Percentiles rank a stretch among this genome's conserved stretches.
phyloP scores from a whole-genome alignment of 2,329 filamentous ascomycete species.

The Septoria linicola region DNA sequence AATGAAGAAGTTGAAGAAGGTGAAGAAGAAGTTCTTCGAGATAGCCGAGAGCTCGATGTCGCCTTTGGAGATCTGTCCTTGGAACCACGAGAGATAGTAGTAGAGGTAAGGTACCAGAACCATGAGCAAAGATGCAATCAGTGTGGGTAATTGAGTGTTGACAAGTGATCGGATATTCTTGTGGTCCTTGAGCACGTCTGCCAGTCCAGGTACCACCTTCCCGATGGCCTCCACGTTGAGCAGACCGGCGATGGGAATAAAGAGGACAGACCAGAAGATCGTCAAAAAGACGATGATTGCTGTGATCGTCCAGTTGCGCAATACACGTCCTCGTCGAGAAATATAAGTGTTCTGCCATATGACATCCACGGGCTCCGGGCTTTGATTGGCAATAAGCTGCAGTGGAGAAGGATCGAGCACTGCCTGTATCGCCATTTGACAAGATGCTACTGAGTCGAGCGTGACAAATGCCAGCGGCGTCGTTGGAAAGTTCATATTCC shows the following conservation, averaged over 20 bases:
- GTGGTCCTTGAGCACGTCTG: conserved; percentile 65
- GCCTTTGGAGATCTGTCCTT: conserved; percentile 92
- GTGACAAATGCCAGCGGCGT: conserved; percentile 92
- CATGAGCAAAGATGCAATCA: conserved; percentile 82
- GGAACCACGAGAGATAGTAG: conserved; percentile 83
- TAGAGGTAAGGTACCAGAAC: conserved; percentile 91
- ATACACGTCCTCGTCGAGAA: conserved; percentile 68
- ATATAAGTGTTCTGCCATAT: conserved; percentile 93
- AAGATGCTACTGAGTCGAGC: conserved; percentile 90
- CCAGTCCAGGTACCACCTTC: conserved; percentile 69
- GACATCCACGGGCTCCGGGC: conserved; percentile 87
- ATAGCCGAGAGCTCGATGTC: conserved; percentile 93
- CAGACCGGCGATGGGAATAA: conserved; percentile 74
- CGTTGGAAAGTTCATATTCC: conserved; percentile 72
- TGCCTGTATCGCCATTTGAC: conserved; percentile 94
- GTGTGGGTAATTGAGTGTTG: conserved; percentile 81
- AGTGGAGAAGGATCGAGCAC: conserved; percentile 87
- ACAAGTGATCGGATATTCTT: conserved; percentile 72
- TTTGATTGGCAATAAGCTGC: conserved; percentile 77
- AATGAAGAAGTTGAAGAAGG: conserved; percentile 98
- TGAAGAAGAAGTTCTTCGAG: conserved; percentile 97
- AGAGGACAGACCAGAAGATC: conserved; percentile 81
- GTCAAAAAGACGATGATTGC: conserved; percentile 78
- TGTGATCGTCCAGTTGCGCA: conserved; percentile 81
- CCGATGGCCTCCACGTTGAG: conserved; percentile 79